phyloP scores from a whole-genome alignment of 2,329 filamentous ascomycete species.

The Trichophyton mentagrophytes region DNA sequence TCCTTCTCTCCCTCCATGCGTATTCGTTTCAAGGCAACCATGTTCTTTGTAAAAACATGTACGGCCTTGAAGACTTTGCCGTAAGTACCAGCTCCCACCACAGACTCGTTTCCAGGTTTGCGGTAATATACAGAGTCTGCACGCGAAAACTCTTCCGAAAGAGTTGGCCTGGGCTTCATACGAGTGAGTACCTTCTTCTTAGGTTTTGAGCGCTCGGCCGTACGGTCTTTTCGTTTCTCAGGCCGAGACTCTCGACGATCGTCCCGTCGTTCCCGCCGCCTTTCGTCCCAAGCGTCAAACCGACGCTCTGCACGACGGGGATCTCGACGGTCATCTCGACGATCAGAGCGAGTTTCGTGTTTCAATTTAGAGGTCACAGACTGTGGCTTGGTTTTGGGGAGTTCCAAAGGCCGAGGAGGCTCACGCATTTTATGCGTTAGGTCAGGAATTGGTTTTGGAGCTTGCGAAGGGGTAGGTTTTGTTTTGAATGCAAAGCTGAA shows the following conservation, averaged over 20 bases:
- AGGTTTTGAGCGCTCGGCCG: conserved; percentile 35
- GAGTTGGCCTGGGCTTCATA: conserved; percentile 55
- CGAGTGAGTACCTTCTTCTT: conserved; percentile 55
- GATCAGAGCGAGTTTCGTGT: conserved; percentile 30
- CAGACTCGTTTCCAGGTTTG: conserved; percentile 94
- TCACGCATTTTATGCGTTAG: conserved; percentile 37
- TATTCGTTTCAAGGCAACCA: conserved; percentile 94
- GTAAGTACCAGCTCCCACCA: conserved; percentile 89
- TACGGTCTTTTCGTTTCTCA: conserved; percentile 39
- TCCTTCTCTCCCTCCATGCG: conserved; percentile 99
- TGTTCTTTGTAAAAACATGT: conserved; percentile 59
- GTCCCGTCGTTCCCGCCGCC: conserved; percentile 18
- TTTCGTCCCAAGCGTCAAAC: conserved; percentile 30
- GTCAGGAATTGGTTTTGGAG: conserved; percentile 40
- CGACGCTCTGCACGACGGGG: conserved; percentile 29
- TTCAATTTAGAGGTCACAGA: conserved; percentile 26
- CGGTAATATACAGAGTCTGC: conserved; percentile 89
- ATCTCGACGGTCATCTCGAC: conserved; percentile 30
- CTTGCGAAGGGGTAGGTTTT: conserved; percentile 48
- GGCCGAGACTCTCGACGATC: conserved; percentile 11
- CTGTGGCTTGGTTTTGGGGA: conserved; percentile 27
- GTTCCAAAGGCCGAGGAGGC: conserved; percentile 23
- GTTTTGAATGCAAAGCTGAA: conserved; percentile 92
- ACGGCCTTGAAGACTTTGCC: conserved; percentile 91
- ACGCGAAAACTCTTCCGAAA: conserved; percentile 57